Evolutionary conservation across 2,329 filamentous ascomycete species (phyloP).

Genomic region (Lachnellula subtilissima): DNA sequence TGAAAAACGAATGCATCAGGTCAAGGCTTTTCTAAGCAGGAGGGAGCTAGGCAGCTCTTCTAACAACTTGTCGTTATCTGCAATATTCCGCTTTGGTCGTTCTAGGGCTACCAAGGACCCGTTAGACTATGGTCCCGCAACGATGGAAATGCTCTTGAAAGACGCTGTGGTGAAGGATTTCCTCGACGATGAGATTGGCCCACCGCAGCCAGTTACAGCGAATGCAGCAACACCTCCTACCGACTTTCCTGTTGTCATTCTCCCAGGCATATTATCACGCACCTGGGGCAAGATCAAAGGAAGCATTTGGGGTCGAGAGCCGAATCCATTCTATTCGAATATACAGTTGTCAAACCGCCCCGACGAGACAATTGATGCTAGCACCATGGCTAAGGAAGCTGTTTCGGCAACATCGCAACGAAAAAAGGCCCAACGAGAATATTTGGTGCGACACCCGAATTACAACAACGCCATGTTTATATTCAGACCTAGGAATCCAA

Average conservation of each 20-base stretch:
- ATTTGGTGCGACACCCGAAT: slow-evolving; percentile 75
- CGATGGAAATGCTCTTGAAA: slow-evolving; percentile 93
- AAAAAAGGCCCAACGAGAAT: slow-evolving; percentile 85
- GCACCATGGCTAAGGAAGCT: slow-evolving; percentile 84
- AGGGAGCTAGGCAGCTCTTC: slow-evolving; percentile 72
- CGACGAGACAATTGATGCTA: slow-evolving; percentile 76
- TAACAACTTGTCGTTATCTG: slow-evolving; percentile 71
- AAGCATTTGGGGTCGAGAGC: slow-evolving; percentile 61
- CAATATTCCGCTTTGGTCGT: slow-evolving; percentile 61
- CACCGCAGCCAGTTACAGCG: slow-evolving; percentile 35
- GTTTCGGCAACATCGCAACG: slow-evolving; percentile 77
- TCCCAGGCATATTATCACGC: slow-evolving; percentile 53
- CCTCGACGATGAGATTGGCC: slow-evolving; percentile 65
- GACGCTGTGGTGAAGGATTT: slow-evolving; percentile 95
- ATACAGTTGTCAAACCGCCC: slow-evolving; percentile 60
- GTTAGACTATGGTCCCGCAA: slow-evolving; percentile 84
- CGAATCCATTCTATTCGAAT: slow-evolving; percentile 91
- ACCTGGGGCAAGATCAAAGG: slow-evolving; percentile 57
- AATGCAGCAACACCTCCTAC: slow-evolving; percentile 24
- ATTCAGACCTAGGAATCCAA: slow-evolving; percentile 70
- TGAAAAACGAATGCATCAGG: slow-evolving; percentile 93
- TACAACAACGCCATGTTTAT: slow-evolving; percentile 93
- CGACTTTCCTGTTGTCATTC: slow-evolving; percentile 38
- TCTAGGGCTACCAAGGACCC: slow-evolving; percentile 67
- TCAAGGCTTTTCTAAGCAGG: slow-evolving; percentile 87